phyloP scores from a whole-genome alignment of 1,284 basidiomycete genomes.

The Mycena sp. region DNA sequence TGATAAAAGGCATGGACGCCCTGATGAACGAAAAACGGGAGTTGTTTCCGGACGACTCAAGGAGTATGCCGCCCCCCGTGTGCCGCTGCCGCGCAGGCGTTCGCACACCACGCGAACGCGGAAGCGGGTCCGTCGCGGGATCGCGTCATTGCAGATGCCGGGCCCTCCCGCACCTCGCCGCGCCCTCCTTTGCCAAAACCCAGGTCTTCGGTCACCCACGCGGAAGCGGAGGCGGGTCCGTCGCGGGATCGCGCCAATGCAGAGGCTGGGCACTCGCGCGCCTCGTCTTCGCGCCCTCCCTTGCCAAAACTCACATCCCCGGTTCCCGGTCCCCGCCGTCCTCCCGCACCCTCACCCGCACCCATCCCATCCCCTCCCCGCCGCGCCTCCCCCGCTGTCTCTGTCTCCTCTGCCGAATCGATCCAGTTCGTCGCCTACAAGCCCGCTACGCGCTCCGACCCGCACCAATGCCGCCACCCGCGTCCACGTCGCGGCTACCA shows the following conservation, averaged over 20 bases:
- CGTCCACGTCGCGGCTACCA: no score
- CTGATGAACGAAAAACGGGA: not conserved
- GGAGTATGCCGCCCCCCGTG: not conserved
- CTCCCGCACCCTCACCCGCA: not conserved
- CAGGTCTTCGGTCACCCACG: not conserved
- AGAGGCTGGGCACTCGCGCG: no score
- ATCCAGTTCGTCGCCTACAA: not conserved
- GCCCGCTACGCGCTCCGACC: no score
- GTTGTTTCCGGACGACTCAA: no score
- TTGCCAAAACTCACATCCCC: no score
- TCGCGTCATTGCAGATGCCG: not conserved
- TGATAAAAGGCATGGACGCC: not conserved
- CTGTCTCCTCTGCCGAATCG: not conserved
- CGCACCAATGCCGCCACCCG: not conserved
- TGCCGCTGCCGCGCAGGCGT: not conserved
- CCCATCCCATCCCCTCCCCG: not conserved
- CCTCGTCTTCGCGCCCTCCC: no score
- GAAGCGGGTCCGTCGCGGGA: slow-evolving; percentile 22
- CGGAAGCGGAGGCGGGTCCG: no score
- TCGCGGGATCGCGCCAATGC: no score
- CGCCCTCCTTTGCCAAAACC: not conserved
- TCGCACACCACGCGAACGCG: slow-evolving; percentile 10
- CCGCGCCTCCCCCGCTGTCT: slow-evolving; percentile 1
- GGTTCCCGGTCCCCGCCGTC: no score
- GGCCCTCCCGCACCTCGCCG: not conserved